phyloP scores from a whole-genome alignment of 169 alveolate genomes.

The Plasmodium falciparum region DNA sequence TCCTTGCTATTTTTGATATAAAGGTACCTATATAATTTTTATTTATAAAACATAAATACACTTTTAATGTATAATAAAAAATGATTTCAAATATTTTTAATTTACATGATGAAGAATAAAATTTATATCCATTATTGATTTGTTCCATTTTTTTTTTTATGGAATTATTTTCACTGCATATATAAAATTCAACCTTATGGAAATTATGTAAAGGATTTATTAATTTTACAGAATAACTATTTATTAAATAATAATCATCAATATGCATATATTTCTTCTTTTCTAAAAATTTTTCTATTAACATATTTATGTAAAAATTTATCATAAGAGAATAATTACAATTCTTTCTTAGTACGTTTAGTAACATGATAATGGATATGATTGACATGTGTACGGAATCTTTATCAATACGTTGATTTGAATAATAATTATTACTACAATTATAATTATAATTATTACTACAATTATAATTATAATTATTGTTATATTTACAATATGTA shows the following conservation, averaged over 20 bases:
- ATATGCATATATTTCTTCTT: slow-evolving; percentile 69
- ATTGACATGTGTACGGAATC: slow-evolving; percentile 11
- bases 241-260: slow-evolving; percentile 50
- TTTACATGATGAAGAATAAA: slow-evolving; percentile 27
- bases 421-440: neutral
- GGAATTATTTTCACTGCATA: slow-evolving; percentile 16
- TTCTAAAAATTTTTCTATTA: slow-evolving; percentile 65
- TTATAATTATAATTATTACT: neutral
- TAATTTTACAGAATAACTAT: slow-evolving; percentile 46
- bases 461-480: neutral
- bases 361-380: slow-evolving; percentile 12
- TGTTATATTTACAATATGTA: neutral
- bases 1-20: slow-evolving; percentile 45
- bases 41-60: slow-evolving; percentile 27
- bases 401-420: neutral
- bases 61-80: slow-evolving; percentile 35
- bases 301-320: slow-evolving; percentile 41
- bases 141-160: slow-evolving; percentile 19
- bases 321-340: slow-evolving; percentile 26
- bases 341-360: slow-evolving; percentile 23
- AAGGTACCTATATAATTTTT: slow-evolving; percentile 31
- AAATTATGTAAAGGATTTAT: slow-evolving; percentile 35
- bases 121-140: slow-evolving; percentile 64
- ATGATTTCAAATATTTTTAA: slow-evolving; percentile 18
- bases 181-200: neutral